Percentiles rank a stretch among this genome's conserved stretches.
Evolutionary conservation across 1,284 basidiomycete genomes (phyloP).

Genomic region (Sparassis latifolia): DNA sequence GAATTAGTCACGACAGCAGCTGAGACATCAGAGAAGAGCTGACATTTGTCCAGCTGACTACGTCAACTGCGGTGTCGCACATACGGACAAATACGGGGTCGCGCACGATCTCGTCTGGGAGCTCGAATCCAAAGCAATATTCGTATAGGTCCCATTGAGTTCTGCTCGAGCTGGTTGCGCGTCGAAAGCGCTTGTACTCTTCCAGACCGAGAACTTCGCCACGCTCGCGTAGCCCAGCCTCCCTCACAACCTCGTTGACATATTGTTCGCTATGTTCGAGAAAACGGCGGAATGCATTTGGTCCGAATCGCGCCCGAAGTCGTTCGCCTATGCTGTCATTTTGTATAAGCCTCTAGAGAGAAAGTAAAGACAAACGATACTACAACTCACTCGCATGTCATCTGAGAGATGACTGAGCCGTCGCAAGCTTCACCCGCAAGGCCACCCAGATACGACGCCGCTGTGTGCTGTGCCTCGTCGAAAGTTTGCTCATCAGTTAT

Average conservation of each 20-base stretch:
- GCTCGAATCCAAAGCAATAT: constrained; percentile 24
- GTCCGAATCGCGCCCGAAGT: constrained; percentile 8
- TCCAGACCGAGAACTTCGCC: constrained; percentile 22
- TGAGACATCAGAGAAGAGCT: constrained; percentile 1
- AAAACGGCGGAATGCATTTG: constrained; percentile 16
- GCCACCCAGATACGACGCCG: too few relatives aligned
- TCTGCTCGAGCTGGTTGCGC: constrained; percentile 25
- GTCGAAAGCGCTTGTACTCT: constrained; percentile 23
- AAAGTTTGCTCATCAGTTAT: too few relatives aligned
- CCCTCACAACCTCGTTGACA: constrained; percentile 21
- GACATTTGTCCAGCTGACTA: constrained; percentile 28
- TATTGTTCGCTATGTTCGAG: constrained; percentile 24
- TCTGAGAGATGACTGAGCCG: neutral
- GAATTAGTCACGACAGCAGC: neutral
- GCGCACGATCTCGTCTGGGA: constrained; percentile 24
- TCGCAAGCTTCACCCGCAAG: too few relatives aligned
- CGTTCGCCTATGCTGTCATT: neutral
- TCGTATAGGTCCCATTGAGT: constrained; percentile 27
- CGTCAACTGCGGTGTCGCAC: constrained; percentile 23
- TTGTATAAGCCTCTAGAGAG: neutral
- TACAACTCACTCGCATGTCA: neutral
- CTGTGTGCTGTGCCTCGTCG: too few relatives aligned
- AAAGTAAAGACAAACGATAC: neutral
- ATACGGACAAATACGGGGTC: constrained; percentile 23
- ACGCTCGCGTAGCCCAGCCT: constrained; percentile 15